phyloP scores from a whole-genome alignment of 345 rosid genomes.

The Brassica nigra region DNA sequence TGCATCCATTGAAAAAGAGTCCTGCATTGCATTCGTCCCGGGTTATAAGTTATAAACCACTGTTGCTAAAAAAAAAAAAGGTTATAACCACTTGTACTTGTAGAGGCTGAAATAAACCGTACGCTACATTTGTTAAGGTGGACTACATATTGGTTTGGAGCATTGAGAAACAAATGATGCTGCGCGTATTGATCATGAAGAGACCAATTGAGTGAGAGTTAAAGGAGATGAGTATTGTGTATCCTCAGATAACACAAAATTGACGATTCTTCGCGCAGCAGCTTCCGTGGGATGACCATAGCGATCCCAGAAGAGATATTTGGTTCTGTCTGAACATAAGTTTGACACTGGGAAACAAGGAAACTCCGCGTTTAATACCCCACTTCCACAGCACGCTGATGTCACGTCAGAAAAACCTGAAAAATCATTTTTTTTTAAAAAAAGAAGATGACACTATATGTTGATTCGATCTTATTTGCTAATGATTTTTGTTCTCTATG shows the following conservation, averaged over 20 bases:
- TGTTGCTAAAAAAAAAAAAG: too few relatives aligned
- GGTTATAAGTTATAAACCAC: not conserved
- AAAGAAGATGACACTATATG: not conserved
- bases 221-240: slow-evolving; percentile 48
- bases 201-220: slow-evolving; percentile 52
- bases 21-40: not conserved
- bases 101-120: not conserved
- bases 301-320: slow-evolving; percentile 76
- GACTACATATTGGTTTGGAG: not conserved
- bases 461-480: not conserved
- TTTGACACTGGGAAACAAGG: slow-evolving; percentile 62
- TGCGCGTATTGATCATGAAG: slow-evolving; percentile 26
- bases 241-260: slow-evolving; percentile 50
- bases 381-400: slow-evolving; percentile 83
- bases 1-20: not conserved
- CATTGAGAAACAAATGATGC: not conserved
- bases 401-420: slow-evolving; percentile 63
- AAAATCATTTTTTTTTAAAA: not conserved
- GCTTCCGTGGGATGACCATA: slow-evolving; percentile 71
- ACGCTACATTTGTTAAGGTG: not conserved
- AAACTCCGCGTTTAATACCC: slow-evolving; percentile 50
- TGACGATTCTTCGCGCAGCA: slow-evolving; percentile 46
- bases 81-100: not conserved
- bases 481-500: not conserved
- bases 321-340: slow-evolving; percentile 60